These are phyloP conservation scores for Chlamydomonas sphaeroides DNA, from an alignment of 139 green algal species.

Conservation along the genomic window DNA sequence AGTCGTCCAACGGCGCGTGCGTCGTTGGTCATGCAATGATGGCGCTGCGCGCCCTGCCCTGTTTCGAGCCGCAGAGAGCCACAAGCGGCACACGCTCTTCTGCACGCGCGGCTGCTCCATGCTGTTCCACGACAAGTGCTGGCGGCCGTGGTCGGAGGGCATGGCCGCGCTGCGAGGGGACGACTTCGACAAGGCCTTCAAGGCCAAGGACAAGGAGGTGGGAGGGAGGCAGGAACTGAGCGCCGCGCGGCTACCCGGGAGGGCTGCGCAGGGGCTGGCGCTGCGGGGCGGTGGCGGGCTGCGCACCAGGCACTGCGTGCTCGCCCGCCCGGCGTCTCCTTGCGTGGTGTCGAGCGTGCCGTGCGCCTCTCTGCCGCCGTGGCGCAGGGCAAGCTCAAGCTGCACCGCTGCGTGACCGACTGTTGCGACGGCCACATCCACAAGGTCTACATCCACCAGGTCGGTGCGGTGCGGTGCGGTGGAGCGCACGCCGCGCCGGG, in stretches of 20 bases:
- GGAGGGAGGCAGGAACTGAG: too few relatives aligned
- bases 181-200: slow-evolving; percentile 29
- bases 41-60: too few relatives aligned
- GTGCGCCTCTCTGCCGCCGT: not conserved
- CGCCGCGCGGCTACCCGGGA: too few relatives aligned
- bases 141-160: slow-evolving; percentile 13
- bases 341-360: not conserved
- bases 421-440: slow-evolving; percentile 22
- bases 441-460: slow-evolving; percentile 25
- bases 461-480: too few relatives aligned
- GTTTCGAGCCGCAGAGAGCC: slow-evolving; percentile 34
- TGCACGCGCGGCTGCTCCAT: slow-evolving; percentile 27
- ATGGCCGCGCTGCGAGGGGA: slow-evolving; percentile 5
- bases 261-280: too few relatives aligned
- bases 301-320: not conserved
- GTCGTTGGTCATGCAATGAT: too few relatives aligned
- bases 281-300: too few relatives aligned
- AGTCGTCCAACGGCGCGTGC: too few relatives aligned
- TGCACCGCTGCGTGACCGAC: slow-evolving; percentile 38
- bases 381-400: slow-evolving; percentile 32
- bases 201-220: slow-evolving; percentile 14
- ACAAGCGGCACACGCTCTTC: slow-evolving; percentile 10
- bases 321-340: not conserved
- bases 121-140: slow-evolving; percentile 34
- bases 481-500: too few relatives aligned